Evolutionary conservation across 306 rosid species (phyloP), one percentile per base, ranked within the genome.

Genomic region (Luffa acutangula): DNA sequence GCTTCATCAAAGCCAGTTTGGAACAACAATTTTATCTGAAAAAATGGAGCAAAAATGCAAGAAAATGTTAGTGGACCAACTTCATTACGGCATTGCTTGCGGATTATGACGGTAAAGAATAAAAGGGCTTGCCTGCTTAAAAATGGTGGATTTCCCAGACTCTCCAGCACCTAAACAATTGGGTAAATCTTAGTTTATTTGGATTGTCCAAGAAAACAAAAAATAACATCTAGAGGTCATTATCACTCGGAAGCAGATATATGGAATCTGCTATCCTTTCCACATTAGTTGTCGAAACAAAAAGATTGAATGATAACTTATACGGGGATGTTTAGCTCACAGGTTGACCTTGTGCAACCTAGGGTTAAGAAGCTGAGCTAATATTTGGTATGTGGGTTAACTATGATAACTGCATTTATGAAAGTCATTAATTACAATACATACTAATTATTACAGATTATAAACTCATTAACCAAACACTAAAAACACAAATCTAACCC

Each of bases 1-100:
- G 97, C 89, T 83, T 96, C 98, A 7, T 93, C 98, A 82, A 96
- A 96, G 83, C 98, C 98, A 31, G 97, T 91, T 88, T 93, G 99
- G 89, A 96, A 93, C 85, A 93, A 88, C 77, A 96, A 93, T 83
- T 91, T 95, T 87, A 96, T 96, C 98, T 96, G 94, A 84, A 87
- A 12, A 41, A 20, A 76, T 75, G 25, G 45, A 31, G 79, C 13
- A 69, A 21, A 49, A 37, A 66, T 60, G 18, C 7, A 77, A 77
- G 46, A n/a, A 41, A 39, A 2, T 31, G 10, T 73, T 14, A 49
- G 66, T 41, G 25, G 17, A 57, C 34, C 7, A 20, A n/a, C 49
- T 57, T 20, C 41, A 12, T 39, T 54, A 4, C 3, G 10, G 7
- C 78, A 0, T 51, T 14, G 21, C n/a, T 51, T 14, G 21, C n/a